Evolutionary conservation across 2,329 filamentous ascomycete genomes (phyloP).

Genomic region (Rutstroemia sp.): DNA sequence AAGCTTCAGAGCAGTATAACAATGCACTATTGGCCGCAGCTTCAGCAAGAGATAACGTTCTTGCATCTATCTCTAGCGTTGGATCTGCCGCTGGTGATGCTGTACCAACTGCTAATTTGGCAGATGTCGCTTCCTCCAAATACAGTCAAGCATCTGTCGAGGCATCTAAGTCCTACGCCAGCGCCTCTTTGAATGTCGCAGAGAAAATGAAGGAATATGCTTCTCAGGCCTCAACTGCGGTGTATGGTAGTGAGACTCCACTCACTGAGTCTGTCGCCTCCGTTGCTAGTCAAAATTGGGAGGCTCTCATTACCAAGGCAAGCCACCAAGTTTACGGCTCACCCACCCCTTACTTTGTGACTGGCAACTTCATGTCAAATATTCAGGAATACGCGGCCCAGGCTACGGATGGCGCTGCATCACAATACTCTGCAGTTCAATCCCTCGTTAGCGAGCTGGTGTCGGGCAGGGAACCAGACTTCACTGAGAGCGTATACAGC

Average conservation of each 20-base stretch:
- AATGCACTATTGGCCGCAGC: conserved; percentile 33
- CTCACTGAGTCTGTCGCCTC: conserved; percentile 45
- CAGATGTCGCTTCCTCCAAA: conserved; percentile 36
- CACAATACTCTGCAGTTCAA: conserved; percentile 63
- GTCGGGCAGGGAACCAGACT: conserved; percentile 69
- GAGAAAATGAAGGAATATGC: conserved; percentile 33
- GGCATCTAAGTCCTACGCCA: conserved; percentile 41
- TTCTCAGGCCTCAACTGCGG: conserved; percentile 18
- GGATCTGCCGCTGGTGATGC: conserved; percentile 30
- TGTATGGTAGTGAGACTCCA: conserved; percentile 37
- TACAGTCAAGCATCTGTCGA: conserved; percentile 37
- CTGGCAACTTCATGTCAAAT: conserved; percentile 37
- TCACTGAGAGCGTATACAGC: conserved; percentile 71
- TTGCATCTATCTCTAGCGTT: conserved; percentile 33
- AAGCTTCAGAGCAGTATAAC: conserved; percentile 17
- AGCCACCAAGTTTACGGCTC: conserved; percentile 28
- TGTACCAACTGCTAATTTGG: conserved; percentile 31
- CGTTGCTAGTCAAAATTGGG: conserved; percentile 35
- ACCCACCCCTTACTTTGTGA: conserved; percentile 30
- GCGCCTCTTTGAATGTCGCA: conserved; percentile 49
- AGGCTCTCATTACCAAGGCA: conserved; percentile 27
- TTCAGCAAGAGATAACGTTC: conserved; percentile 33
- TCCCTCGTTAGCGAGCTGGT: conserved; percentile 71
- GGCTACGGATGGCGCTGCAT: conserved; percentile 50
- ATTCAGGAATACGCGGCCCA: conserved; percentile 53